Evolutionary conservation across 169 alveolate genomes (phyloP).

Genomic region (Besnoitia besnoiti): DNA sequence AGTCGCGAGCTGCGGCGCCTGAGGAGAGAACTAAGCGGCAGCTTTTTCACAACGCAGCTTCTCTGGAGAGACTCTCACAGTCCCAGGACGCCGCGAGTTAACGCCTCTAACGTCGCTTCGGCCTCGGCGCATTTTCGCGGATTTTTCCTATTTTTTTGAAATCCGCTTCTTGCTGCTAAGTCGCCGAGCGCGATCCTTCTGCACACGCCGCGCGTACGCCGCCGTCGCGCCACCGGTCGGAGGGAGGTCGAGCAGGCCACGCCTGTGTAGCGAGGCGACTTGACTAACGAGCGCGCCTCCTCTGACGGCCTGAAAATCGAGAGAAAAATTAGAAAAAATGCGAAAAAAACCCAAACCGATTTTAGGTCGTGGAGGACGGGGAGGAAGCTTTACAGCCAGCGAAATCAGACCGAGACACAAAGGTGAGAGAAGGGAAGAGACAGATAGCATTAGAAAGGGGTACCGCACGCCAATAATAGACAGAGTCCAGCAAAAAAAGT

Average conservation of each 20-base stretch:
- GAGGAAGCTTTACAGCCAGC: no score
- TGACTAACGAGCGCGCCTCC: constrained; percentile 1
- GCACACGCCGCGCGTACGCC: background rate
- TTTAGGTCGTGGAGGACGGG: background rate
- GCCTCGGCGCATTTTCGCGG: no score
- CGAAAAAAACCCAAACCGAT: background rate
- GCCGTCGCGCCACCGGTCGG: constrained; percentile 31
- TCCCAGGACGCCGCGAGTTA: no score
- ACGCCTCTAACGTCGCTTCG: no score
- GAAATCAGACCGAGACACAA: background rate
- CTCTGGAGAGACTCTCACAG: no score
- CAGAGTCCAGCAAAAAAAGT: no score
- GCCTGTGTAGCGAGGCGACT: background rate
- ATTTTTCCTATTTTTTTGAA: background rate
- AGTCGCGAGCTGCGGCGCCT: no score
- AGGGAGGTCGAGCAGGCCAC: constrained; percentile 30
- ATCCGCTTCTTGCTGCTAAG: background rate
- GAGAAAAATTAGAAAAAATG: background rate
- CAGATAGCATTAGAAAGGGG: no score
- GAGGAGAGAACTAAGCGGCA: no score
- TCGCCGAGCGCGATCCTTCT: background rate
- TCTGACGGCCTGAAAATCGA: background rate
- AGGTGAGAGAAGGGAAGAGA: background rate
- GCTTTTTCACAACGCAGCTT: no score
- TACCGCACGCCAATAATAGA: no score